Evolutionary conservation across 805 yeast genomes (phyloP), one percentile per base, ranked within the genome.

Genomic region (Ogataea glucozyma): DNA sequence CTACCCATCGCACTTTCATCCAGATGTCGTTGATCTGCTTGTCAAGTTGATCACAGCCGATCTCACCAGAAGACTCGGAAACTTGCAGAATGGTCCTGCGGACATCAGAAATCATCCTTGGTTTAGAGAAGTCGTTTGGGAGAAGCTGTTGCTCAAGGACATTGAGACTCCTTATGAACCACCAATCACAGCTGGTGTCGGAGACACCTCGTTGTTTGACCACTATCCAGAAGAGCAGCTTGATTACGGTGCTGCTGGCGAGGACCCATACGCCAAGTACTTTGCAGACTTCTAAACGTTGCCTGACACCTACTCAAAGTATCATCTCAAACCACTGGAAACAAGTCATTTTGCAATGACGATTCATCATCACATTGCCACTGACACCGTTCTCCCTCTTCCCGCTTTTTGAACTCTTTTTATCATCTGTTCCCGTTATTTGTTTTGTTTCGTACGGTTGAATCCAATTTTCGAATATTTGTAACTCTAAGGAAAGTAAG

Each of bases 201-300:
- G 83, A 40, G 83, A 78, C 57, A 71, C 81, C 3, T 74, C 80
- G 4, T 70, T 75, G 42, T 83, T 80, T 51, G 90, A 84, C 60
- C 75, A 81, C 51, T 84, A 84, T 54, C 88, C 89, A 0, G 90
- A 84, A 59, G 95, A 88, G 53, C 83, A 81, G 45, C 71, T 81
- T 43, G 93, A 91, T 56, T 91, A 91, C 60, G 97, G 97, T 34
- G 73, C 74, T 19, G 65, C 67, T 14, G 86, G 87, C 9, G 79
- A 56, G 11, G 68, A 64, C 46, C 66, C 65, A 14, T 64, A 63
- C 38, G 51, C 54, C 7, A 55, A 61, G 31, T 62, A 58, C 35
- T 64, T 64, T 43, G 50, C 40, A 6, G 66, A 63, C 33, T 64
- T 64, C 40, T 64, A 45, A 37, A 13, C 17, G 24, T 22, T 10